These are phyloP conservation scores for Plasmodium berghei DNA, from an alignment of 169 alveolate species.

Conservation along the genomic window DNA sequence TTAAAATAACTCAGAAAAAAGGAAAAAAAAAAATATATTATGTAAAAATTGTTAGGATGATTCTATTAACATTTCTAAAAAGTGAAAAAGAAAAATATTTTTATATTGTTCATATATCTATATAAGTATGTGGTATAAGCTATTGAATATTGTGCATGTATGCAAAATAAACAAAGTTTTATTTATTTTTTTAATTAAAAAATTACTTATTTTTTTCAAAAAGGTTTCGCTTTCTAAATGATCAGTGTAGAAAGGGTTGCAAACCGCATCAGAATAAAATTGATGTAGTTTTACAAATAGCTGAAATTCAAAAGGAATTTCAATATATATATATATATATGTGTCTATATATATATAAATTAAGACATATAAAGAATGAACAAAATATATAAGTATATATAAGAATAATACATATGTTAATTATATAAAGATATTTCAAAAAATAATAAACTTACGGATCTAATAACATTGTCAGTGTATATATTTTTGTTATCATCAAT, in stretches of 20 bases:
- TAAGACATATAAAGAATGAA: background rate
- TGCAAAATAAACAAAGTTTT: background rate
- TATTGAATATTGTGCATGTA: no score
- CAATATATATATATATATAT: background rate
- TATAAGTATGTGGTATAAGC: background rate
- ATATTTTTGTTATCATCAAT: slow-evolving; percentile 51
- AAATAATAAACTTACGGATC: slow-evolving; percentile 12
- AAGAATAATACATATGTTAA: background rate
- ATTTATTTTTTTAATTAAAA: slow-evolving; percentile 14
- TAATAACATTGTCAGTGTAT: slow-evolving; percentile 48
- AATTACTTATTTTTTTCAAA: slow-evolving; percentile 56
- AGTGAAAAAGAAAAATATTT: slow-evolving; percentile 16
- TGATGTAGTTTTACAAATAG: slow-evolving; percentile 35
- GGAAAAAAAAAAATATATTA: background rate
- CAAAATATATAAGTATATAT: background rate
- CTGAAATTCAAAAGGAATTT: background rate
- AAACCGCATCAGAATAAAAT: slow-evolving; percentile 63
- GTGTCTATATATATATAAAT: background rate
- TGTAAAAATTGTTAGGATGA: slow-evolving; percentile 17
- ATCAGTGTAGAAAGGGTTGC: slow-evolving; percentile 53
- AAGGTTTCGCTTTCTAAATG: slow-evolving; percentile 27
- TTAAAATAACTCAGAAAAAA: slow-evolving; percentile 3
- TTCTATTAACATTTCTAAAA: slow-evolving; percentile 54
- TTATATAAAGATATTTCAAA: background rate
- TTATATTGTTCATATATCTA: background rate